Evolutionary conservation across 164 flowering plant species (phyloP), one percentile per base, ranked within the genome.

Genomic region (Berberis thunbergii): DNA sequence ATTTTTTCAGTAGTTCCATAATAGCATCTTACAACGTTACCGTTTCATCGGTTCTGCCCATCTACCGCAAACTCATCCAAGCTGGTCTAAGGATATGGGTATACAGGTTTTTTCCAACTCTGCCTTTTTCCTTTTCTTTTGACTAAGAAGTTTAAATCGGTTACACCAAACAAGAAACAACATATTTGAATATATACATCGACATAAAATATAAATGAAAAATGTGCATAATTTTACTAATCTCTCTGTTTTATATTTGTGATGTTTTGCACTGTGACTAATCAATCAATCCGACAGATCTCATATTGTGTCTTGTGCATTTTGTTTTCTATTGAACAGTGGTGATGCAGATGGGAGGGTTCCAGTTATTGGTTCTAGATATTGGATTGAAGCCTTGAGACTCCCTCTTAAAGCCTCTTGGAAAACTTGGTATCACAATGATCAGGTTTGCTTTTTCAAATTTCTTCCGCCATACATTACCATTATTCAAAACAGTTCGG

Each of bases 331-430:
- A 12, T 41, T 41, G 52, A 45, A 55, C 81, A 87, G 93, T 65
- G 93, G 89, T 42, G 93, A 87, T 65, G 54, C 78, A 11, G 93
- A 87, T 68, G 93, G 87, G 12, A 75, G 89, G 60, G 87, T 84
- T 6, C 94, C 94, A 2, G 78, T 83, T 8, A 81, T 76, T 5
- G 86, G 88, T 7, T 62, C 89, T 1, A 75, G 89, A 67, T 80
- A 87, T 62, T 78, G 89, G 55, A 49, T 77, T 3, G 83, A 83
- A 66, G 78, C 84, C 45, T 80, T 87, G 59, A 75, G 74, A 0
- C 72, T 87, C 8, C 78, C 83, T 5, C 62, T 84, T 46, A 81
- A 74, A 45, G 50, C 81, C 8, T 66, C 83, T 5, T 87, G 89
- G 85, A 77, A 71, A 38, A 70, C 86, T 60, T 87, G 93, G 93